Evolutionary conservation across 352 stramenopile species (phyloP).

Genomic region (Peronospora farinosa): DNA sequence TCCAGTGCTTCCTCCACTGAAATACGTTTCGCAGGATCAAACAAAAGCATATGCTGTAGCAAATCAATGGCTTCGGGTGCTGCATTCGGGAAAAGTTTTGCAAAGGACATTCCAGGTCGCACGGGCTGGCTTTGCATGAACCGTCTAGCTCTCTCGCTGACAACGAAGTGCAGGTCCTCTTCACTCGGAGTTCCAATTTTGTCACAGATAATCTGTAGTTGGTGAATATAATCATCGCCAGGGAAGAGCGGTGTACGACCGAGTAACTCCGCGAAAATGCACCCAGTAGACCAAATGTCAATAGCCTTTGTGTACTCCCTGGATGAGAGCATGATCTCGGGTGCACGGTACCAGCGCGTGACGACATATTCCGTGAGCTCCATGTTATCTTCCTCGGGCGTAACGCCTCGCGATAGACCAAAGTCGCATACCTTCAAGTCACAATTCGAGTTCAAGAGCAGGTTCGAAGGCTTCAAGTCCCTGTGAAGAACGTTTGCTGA

Average conservation of each 20-base stretch:
- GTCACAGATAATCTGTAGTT: conserved; percentile 94
- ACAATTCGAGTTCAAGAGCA: conserved; percentile 93
- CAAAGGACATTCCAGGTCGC: conserved; percentile 61
- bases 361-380: conserved; percentile 91
- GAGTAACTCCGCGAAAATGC: conserved; percentile 92
- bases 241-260: conserved; percentile 89
- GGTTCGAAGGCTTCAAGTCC: conserved; percentile 96
- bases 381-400: conserved; percentile 84
- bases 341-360: conserved; percentile 91
- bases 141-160: conserved; percentile 80
- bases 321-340: conserved; percentile 95
- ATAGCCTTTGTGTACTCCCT: conserved; percentile 96
- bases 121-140: conserved; percentile 85
- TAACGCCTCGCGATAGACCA: conserved; percentile 79
- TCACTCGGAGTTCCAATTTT: conserved; percentile 85
- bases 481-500: conserved; percentile 91
- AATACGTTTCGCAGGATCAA: conserved; percentile 85
- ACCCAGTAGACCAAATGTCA: conserved; percentile 93
- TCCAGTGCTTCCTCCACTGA: conserved; percentile 89
- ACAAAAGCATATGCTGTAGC: conserved; percentile 84
- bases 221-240: conserved; percentile 98
- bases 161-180: conserved; percentile 88
- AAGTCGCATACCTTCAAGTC: conserved; percentile 92
- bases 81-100: conserved; percentile 65
- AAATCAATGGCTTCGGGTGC: conserved; percentile 71